These are phyloP conservation scores for Tubosaeta sp. DNA, from an alignment of 768 basidiomycete genomes.

Conservation along the genomic window DNA sequence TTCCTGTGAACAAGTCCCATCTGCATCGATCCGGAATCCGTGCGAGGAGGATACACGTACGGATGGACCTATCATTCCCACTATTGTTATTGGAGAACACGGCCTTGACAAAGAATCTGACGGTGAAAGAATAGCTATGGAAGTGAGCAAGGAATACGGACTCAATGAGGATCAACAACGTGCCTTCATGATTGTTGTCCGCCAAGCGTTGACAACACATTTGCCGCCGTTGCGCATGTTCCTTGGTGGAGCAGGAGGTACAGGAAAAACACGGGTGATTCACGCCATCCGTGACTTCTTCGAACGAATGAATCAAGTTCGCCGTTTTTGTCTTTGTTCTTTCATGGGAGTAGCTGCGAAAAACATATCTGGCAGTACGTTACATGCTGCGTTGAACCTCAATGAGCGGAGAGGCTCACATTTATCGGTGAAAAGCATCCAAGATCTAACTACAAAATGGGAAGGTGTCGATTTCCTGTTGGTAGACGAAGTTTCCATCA, in stretches of 20 bases:
- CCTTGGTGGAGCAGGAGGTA: background rate
- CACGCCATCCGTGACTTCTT: background rate
- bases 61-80: too few relatives aligned
- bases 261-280: background rate
- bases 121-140: too few relatives aligned
- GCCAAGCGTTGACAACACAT: background rate
- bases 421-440: background rate
- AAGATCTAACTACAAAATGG: background rate
- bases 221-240: background rate
- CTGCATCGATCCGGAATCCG: too few relatives aligned
- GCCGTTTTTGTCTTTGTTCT: background rate
- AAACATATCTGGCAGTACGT: background rate
- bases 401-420: background rate
- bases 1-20: too few relatives aligned
- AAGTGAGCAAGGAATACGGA: background rate
- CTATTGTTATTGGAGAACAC: too few relatives aligned
- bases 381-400: background rate
- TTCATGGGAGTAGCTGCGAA: background rate
- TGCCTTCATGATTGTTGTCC: background rate
- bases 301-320: background rate
- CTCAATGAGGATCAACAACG: background rate
- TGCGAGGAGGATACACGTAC: too few relatives aligned
- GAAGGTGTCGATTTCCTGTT: background rate
- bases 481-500: background rate
- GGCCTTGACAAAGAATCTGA: too few relatives aligned